Evolutionary conservation across 2,329 filamentous ascomycete genomes (phyloP), one percentile per base, ranked within the genome.

Genomic region (Diaporthe vexans): DNA sequence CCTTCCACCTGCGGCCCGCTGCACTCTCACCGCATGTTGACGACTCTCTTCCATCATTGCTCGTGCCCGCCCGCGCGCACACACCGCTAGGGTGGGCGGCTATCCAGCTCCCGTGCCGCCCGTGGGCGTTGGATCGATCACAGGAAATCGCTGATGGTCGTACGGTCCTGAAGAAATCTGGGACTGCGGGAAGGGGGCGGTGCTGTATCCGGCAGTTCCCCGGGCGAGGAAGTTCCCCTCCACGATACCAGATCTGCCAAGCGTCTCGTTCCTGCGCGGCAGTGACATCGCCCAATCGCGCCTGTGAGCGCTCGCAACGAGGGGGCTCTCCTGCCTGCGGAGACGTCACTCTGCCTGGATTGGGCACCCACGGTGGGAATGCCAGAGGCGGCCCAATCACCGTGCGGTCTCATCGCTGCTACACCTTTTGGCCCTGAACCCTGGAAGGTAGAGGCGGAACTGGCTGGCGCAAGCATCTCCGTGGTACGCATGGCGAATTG

Each of bases 401-500:
- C 63, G 63, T 68, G 63, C 48, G 63, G 63, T 68, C 63, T 68
- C 63, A 54, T 68, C n/a, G 48, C 63, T 54, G 48, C 63, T 54
- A 21, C 26, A 29, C 33, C 29, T 21, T 29, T 17, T 63, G 37
- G 37, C 58, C 37, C 58, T 29, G 37, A 9, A 21, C 63, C 46
- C 63, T 52, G 29, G 61, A 33, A 33, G 43, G 46, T 8, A 43
- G 29, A 19, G 43, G 26, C 4, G 33, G 11, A 17, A 37, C 9
- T 68, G 19, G 46, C 61, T 13, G 46, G 37, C 2, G 46, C 61
- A 52, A 35, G 19, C 46, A 26, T 52, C 29, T 52, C 46, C 46
- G 21, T 24, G 46, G 46, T 3, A 4, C 29, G 29, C 63, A 21
- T 67, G 17, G 29, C 46, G 63, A 26, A 26, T 67, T 67, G 63